Evolutionary conservation across 2,329 filamentous ascomycete species (phyloP).

Genomic region (Exophiala sp.): DNA sequence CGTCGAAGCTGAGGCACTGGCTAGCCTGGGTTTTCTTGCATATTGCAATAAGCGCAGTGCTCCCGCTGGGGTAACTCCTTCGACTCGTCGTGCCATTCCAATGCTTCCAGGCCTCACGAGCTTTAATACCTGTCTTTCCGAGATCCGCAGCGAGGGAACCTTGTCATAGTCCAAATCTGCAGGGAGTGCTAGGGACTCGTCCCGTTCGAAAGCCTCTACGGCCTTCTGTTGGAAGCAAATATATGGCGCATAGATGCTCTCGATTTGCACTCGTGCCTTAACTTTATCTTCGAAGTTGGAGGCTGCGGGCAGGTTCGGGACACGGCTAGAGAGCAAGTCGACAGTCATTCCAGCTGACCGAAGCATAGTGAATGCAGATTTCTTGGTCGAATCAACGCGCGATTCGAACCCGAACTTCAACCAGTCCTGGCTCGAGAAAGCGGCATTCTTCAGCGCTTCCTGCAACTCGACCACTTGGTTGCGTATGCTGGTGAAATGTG

Average conservation of each 20-base stretch:
- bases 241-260: slow-evolving; percentile 84
- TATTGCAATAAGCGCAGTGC: slow-evolving; percentile 43
- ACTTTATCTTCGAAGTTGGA: slow-evolving; percentile 56
- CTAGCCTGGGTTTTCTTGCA: slow-evolving; percentile 31
- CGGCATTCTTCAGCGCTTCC: slow-evolving; percentile 55
- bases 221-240: slow-evolving; percentile 67
- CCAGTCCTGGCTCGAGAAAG: slow-evolving; percentile 64
- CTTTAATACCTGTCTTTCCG: slow-evolving; percentile 70
- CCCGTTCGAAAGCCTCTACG: slow-evolving; percentile 65
- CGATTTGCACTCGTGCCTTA: slow-evolving; percentile 69
- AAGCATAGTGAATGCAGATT: slow-evolving; percentile 76
- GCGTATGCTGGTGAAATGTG: slow-evolving; percentile 61
- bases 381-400: slow-evolving; percentile 61
- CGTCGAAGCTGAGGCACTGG: background rate
- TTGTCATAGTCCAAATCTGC: slow-evolving; percentile 70
- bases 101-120: slow-evolving; percentile 75
- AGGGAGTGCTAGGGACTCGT: slow-evolving; percentile 73
- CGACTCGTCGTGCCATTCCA: slow-evolving; percentile 81
- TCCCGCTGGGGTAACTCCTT: slow-evolving; percentile 60
- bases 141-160: slow-evolving; percentile 71
- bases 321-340: slow-evolving; percentile 47
- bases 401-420: slow-evolving; percentile 65
- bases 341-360: slow-evolving; percentile 61
- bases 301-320: slow-evolving; percentile 37
- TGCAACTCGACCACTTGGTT: slow-evolving; percentile 66